Evolutionary conservation across 768 basidiomycete genomes (phyloP), one percentile per base, ranked within the genome.

Genomic region (Coprinopsis cinerea): DNA sequence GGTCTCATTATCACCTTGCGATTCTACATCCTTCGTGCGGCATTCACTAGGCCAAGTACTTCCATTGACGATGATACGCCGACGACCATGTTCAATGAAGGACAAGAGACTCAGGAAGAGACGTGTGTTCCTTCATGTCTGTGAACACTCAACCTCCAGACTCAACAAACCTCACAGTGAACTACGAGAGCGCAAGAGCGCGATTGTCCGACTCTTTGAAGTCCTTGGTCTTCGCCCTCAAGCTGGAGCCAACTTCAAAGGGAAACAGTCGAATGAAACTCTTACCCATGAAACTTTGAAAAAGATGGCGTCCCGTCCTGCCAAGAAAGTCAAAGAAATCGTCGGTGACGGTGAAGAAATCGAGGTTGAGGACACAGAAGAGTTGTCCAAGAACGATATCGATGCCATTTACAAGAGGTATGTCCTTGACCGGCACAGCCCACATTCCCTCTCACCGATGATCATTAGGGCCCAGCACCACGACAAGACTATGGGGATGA

Each of bases 321-420:
- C 55, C 43, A 71, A 75, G 66, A 77, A 71, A 58, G 64, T 70
- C 48, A 85, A 72, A 6, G 87, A 90, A 61, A 73, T 86, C n/a
- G 79, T 87, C 1, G 86, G 85, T 2, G 85, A 89, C 53, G 84
- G 80, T 2, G 89, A 90, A 62, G 88, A 87, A 56, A 81, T 86
- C 4, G 89, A 90, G 57, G 85, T 87, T 11, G 92, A 92, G 50
- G 84, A 92, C 48, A 82, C 76, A 1, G 90, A 92, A 61, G 87
- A 90, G 51, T 68, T 95, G 41, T 81, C 82, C 6, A 85, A 88
- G 52, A 83, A 85, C 58, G 85, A 94, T 55, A 68, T 96, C 47
- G 79, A 87, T 57, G 63, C 82, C 39, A 95, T 97, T 34, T 96
- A 93, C 60, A 81, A 81, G 61, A 89, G 79, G 92, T 93, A 28